Evolutionary conservation across 331 rosid species (phyloP), one percentile per base, ranked within the genome.

Genomic region (Prunus yedoensis): DNA sequence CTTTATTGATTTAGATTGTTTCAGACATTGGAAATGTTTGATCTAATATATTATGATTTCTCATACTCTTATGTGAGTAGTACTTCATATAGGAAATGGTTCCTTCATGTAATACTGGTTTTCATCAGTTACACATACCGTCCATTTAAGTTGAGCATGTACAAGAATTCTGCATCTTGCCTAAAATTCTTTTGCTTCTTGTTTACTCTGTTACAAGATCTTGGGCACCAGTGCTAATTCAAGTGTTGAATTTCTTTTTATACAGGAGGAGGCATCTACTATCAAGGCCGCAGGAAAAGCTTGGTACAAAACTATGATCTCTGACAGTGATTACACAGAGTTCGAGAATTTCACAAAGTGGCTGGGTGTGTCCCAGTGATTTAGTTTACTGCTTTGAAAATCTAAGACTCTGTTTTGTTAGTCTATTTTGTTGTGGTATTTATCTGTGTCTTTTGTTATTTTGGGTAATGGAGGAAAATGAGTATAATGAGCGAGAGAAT

Each of bases 241-340:
- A 10, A 11, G 17, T 71, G 32, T 57, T 27, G 16, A 35, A 25
- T 15, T 21, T 10, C 4, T 4, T 65, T 68, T 70, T 0, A 13
- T 53, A 15, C 83, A 89, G 97, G 97, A 91, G 82, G 94, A 86
- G n/a, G 87, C 93, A 41, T 1, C 86, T 38, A 81, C 87, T 0
- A 86, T 89, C 76, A 86, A 70, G 78, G 88, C 91, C 9, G 95
- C 95, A 0, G 97, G 97, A 28, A 89, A 91, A 38, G 85, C 91
- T 0, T 91, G 93, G 91, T 89, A 84, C 57, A 81, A 89, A 20
- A 89, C 94, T 2, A 91, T 91, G 97, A 88, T 89, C 57, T 91
- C 97, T 0, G 97, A 89, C 61, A 82, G 89, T 1, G 97, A 91
- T 71, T 91, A 91, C 78, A 78, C 91, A 0, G 94, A 91, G 66